phyloP scores from a whole-genome alignment of 805 yeast species.

The Pichia californica region DNA sequence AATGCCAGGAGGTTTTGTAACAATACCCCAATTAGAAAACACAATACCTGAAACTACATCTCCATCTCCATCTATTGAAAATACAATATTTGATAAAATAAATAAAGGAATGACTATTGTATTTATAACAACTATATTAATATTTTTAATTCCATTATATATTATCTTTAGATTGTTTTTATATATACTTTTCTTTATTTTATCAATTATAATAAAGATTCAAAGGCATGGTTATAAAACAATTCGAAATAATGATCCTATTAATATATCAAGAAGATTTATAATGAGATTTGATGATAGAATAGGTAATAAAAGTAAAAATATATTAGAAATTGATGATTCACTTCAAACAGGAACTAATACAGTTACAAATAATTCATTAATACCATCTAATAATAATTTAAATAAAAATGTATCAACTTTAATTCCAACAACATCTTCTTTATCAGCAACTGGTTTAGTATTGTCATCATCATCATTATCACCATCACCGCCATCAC shows the following conservation, averaged over 20 bases:
- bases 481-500: no score
- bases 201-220: conserved; percentile 21
- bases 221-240: conserved; percentile 20
- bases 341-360: neutral
- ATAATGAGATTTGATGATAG: conserved; percentile 28
- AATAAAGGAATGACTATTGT: neutral
- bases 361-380: neutral
- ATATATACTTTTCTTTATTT: conserved; percentile 13
- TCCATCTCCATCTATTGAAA: neutral
- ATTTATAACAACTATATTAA: neutral
- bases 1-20: conserved; percentile 11
- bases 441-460: no score
- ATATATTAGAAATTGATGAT: neutral
- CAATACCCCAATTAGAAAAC: neutral
- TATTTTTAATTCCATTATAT: conserved; percentile 24
- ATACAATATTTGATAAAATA: neutral
- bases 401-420: neutral
- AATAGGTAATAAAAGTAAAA: conserved; percentile 19
- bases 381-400: neutral
- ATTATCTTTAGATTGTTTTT: conserved; percentile 18
- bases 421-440: no score
- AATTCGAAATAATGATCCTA: conserved; percentile 22
- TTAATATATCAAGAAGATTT: conserved; percentile 29
- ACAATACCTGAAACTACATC: neutral
- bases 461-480: no score